These are phyloP conservation scores for Termitomyces heimii DNA, from an alignment of 768 basidiomycete genomes.

Conservation along the genomic window DNA sequence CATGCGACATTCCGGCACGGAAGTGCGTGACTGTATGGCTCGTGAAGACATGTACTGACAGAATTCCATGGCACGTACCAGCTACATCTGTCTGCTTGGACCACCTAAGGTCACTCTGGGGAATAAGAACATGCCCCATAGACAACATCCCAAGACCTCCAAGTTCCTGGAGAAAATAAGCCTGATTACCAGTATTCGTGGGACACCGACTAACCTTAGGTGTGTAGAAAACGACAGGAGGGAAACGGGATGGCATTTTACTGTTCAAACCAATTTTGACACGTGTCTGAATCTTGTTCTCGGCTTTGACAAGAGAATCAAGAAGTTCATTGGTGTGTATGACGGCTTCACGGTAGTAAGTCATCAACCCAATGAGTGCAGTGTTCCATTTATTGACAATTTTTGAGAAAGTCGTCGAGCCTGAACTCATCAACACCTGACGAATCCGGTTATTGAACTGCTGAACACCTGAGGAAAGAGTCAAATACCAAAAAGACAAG, in stretches of 20 bases:
- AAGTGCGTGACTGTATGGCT: constrained; percentile 79
- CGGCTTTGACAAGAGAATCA: constrained; percentile 94
- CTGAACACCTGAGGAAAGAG: constrained; percentile 59
- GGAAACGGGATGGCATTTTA: constrained; percentile 99
- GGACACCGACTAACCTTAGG: constrained; percentile 56
- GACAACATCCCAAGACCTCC: constrained; percentile 99
- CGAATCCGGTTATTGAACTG: constrained; percentile 98
- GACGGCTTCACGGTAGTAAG: constrained; percentile 96
- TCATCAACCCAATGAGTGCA: constrained; percentile 92
- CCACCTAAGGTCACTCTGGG: constrained; percentile 96
- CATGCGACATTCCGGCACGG: constrained; percentile 97
- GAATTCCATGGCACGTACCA: constrained; percentile 33
- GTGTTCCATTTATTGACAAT: constrained; percentile 99
- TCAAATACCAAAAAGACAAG: neutral
- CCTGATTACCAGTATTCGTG: neutral
- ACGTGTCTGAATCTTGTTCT: constrained; percentile 99
- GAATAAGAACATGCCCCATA: constrained; percentile 98
- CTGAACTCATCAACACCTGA: constrained; percentile 97
- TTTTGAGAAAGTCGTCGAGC: constrained; percentile 98
- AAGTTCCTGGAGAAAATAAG: constrained; percentile 52
- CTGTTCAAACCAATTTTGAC: constrained; percentile 99
- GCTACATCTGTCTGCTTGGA: constrained; percentile 97
- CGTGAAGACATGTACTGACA: neutral
- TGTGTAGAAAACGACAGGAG: constrained; percentile 93
- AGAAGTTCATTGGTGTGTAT: constrained; percentile 96